Percentiles rank a stretch among this genome's conserved stretches.
Conservation (phyloP, 257 asterid species). For the Knoxia roxburghii region DNA sequence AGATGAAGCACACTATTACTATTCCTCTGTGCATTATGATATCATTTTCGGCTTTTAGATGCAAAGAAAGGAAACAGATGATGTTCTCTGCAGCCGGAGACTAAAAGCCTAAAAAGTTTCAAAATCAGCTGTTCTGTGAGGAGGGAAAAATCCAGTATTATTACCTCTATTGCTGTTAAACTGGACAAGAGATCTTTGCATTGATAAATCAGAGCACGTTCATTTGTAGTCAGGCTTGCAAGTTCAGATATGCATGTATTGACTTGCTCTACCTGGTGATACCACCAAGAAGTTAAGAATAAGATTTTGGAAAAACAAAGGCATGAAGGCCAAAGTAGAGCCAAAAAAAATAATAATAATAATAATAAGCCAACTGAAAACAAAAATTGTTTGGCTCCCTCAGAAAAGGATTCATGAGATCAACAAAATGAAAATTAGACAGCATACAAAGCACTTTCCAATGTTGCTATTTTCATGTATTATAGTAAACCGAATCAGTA, state of each 20-base stretch:
- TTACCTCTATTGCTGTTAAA: slow-evolving; percentile 60
- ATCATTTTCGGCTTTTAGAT: too few species aligned
- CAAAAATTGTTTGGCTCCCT: too few species aligned
- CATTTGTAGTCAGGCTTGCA: slow-evolving; percentile 42
- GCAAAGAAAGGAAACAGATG: too few species aligned
- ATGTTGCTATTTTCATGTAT: too few species aligned
- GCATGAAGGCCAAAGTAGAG: background rate
- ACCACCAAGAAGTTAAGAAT: background rate
- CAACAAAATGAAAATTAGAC: background rate
- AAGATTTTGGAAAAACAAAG: background rate
- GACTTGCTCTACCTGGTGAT: slow-evolving; percentile 60
- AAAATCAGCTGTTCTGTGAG: too few species aligned
- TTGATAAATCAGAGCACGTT: slow-evolving; percentile 44
- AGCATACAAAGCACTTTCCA: background rate
- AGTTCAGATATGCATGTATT: slow-evolving; percentile 46
- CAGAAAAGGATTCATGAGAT: too few species aligned
- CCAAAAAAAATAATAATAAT: background rate
- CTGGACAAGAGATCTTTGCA: slow-evolving; percentile 52
- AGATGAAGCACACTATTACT: background rate
- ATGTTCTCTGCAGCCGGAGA: too few species aligned
- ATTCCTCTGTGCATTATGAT: too few species aligned
- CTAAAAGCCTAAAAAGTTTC: too few species aligned
- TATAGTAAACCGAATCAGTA: too few species aligned
- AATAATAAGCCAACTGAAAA: background rate
- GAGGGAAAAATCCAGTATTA: background rate